Base-by-base conservation (phyloP, 2,329 filamentous ascomycete genomes). In the Diaporthe ampelina region DNA sequence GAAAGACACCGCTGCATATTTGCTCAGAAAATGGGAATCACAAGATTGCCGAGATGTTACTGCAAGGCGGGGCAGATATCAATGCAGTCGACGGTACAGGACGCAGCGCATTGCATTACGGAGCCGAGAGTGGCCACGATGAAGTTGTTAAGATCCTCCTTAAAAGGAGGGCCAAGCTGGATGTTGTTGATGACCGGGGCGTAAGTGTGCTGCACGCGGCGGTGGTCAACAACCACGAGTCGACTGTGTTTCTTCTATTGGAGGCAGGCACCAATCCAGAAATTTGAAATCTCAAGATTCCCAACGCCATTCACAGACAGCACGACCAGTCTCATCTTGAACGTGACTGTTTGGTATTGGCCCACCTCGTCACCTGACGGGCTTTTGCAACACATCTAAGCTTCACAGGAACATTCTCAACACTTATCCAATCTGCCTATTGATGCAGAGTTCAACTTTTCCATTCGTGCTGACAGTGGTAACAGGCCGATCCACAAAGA, bases 1-100 rank as follows among this genome's bases (percentile, higher is more conserved):
- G 50, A 26, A 54, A 54, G n/a, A 54, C 50, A 21, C 50, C 50
- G 26, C 50, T 54, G n/a, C 50, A 54, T 24, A 21, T 54, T 24
- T 54, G 50, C 50, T 24, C 50, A 54, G 50, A 54, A 54, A 54
- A 54, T 54, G 50, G 50, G 50, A 54, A 54, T 24, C 50, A 54
- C n/a, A 54, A 54, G n/a, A 54, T 54, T 54, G n/a, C 26, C 50
- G 50, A 54, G 50, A 54, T 54, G 4, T 54, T 54, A 26, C 50
- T 54, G 50, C 50, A 54, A 54, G 50, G 50, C 26, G 50, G 50
- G 26, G 50, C 50, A 21, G 50, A 54, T 21, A 54, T 54, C 21
- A 54, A 54, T 24, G 50, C 50, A 24, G 15, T 54, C n/a, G 50
- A 54, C 50, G 50, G n/a, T 10, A 24, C 17, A 54, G 50, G 50